A percentile compares a stretch with the other conserved stretches of the same genome.
phyloP scores from a whole-genome alignment of 768 basidiomycete genomes.

The Tremella mesenterica region DNA sequence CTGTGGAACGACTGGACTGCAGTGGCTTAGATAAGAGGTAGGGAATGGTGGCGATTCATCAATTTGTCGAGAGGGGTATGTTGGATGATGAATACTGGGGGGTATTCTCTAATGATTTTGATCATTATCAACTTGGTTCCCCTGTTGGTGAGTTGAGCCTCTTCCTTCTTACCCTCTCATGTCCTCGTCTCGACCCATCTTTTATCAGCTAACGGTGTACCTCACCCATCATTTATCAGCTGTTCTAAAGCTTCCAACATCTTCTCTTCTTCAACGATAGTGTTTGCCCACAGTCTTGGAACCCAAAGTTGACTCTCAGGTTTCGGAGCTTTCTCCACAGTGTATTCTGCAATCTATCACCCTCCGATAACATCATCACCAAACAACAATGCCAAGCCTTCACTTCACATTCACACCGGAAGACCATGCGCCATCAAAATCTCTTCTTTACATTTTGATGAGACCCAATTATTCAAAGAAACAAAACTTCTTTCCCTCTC shows the following conservation, averaged over 20 bases:
- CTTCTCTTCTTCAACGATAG: no score
- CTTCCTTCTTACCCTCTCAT: no score
- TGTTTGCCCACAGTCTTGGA: no score
- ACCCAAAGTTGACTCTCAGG: slow-evolving; percentile 45
- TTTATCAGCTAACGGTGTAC: no score
- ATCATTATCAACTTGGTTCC: slow-evolving; percentile 3
- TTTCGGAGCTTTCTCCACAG: slow-evolving; percentile 84
- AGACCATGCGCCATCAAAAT: slow-evolving; percentile 36
- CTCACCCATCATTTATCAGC: no score
- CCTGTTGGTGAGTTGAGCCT: slow-evolving; percentile 2
- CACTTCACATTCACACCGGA: not conserved
- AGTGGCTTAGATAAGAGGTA: no score
- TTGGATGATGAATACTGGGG: not conserved
- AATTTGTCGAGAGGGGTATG: no score
- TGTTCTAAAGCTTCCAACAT: no score
- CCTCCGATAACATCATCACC: slow-evolving; percentile 37
- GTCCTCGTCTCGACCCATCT: no score
- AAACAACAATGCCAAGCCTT: not conserved
- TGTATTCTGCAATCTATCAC: slow-evolving; percentile 66
- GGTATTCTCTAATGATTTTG: not conserved
- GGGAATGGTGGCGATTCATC: no score
- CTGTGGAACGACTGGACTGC: no score
- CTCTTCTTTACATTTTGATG: slow-evolving; percentile 51
- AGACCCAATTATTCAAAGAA: slow-evolving; percentile 47
- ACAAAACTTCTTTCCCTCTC: slow-evolving; percentile 22